A percentile compares a stretch with the other conserved stretches of the same genome.
These are phyloP conservation scores for Dioscorea cayenensis DNA, from an alignment of 116 monocot genomes.

Conservation along the genomic window DNA sequence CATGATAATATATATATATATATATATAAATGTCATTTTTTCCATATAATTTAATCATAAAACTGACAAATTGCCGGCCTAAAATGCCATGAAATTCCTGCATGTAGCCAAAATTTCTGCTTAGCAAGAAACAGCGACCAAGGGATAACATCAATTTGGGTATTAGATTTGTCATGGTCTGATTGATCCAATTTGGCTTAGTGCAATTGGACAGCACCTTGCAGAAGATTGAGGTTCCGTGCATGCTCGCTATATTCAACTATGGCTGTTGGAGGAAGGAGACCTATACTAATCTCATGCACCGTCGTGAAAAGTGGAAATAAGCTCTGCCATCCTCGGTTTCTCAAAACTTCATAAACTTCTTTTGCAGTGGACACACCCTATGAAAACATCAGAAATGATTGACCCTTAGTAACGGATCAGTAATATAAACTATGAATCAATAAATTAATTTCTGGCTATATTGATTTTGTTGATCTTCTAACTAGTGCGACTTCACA, in stretches of 20 bases:
- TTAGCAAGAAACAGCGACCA: background rate
- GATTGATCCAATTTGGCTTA: constrained; percentile 1
- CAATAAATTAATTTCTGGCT: too few species aligned
- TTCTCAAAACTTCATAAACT: constrained; percentile 60
- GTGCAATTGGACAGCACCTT: constrained; percentile 25
- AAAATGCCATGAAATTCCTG: background rate
- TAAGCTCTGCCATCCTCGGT: constrained; percentile 55
- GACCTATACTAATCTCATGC: constrained; percentile 62
- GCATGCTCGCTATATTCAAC: constrained; percentile 50
- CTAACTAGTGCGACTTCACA: too few species aligned
- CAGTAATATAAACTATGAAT: too few species aligned
- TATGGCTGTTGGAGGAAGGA: constrained; percentile 63
- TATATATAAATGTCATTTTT: too few species aligned
- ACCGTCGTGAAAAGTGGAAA: constrained; percentile 78
- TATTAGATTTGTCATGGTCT: background rate
- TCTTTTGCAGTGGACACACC: constrained; percentile 86
- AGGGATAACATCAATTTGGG: background rate
- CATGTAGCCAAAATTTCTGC: background rate
- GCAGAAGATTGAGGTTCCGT: constrained; percentile 27
- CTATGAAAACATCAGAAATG: constrained; percentile 16
- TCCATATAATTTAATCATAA: too few species aligned
- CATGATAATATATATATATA: too few species aligned
- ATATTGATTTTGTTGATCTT: too few species aligned
- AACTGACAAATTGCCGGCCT: too few species aligned
- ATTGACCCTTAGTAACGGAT: too few species aligned